Evolutionary conservation across 192 early-diverging fungal genomes (phyloP).

Genomic region (Podila epicladia): DNA sequence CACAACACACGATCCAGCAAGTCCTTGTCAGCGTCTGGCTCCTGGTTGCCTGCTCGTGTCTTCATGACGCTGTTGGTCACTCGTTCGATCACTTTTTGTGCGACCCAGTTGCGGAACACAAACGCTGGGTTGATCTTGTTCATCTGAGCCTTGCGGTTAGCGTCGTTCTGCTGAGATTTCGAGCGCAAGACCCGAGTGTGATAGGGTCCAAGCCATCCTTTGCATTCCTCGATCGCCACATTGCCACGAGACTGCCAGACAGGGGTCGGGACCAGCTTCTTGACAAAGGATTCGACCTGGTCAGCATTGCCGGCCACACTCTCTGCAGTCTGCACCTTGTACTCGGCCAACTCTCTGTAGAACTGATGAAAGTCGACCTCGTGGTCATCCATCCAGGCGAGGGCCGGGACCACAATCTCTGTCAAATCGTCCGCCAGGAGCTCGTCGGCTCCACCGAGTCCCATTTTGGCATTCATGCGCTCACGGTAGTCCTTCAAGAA

Average conservation of each 20-base stretch:
- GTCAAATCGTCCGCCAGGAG: slow-evolving; percentile 60
- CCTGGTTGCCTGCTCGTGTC: slow-evolving; percentile 47
- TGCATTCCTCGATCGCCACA: slow-evolving; percentile 39
- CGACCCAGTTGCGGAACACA: slow-evolving; percentile 83
- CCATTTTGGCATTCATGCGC: slow-evolving; percentile 74
- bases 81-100: slow-evolving; percentile 70
- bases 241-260: slow-evolving; percentile 35
- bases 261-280: slow-evolving; percentile 28
- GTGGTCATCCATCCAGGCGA: slow-evolving; percentile 71
- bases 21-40: slow-evolving; percentile 40
- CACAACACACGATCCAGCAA: slow-evolving; percentile 57
- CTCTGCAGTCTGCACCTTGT: slow-evolving; percentile 39
- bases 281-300: slow-evolving; percentile 23
- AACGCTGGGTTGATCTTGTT: slow-evolving; percentile 76
- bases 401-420: slow-evolving; percentile 67
- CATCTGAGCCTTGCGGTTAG: slow-evolving; percentile 65
- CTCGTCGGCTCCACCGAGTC: slow-evolving; percentile 26
- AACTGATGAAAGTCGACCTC: slow-evolving; percentile 80
- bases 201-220: slow-evolving; percentile 68
- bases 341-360: slow-evolving; percentile 73
- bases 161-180: slow-evolving; percentile 17
- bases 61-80: slow-evolving; percentile 52
- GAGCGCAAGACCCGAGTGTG: slow-evolving; percentile 62
- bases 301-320: slow-evolving; percentile 30
- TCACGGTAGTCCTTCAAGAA: slow-evolving; percentile 60